Evolutionary conservation across 345 rosid species (phyloP).

Genomic region (Iberis pinnata): DNA sequence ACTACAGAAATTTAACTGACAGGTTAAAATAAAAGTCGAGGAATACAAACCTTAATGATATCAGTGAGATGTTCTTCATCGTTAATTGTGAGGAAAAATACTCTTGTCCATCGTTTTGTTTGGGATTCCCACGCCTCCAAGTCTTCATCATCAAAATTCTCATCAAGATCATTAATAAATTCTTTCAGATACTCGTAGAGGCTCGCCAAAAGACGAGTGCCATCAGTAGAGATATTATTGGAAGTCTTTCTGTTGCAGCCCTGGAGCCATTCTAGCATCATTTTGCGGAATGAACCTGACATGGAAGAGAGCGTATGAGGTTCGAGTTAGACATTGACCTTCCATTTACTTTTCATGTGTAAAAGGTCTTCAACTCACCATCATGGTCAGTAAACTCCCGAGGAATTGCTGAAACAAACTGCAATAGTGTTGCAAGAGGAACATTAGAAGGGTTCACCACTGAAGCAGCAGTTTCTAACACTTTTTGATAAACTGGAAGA

Average conservation of each 20-base stretch:
- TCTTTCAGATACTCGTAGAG: slow-evolving; percentile 51
- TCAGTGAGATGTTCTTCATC: slow-evolving; percentile 47
- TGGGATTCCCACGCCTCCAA: slow-evolving; percentile 78
- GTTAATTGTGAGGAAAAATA: slow-evolving; percentile 48
- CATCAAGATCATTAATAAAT: slow-evolving; percentile 38
- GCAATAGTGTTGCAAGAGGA: slow-evolving; percentile 63
- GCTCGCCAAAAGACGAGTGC: slow-evolving; percentile 39
- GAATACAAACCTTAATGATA: slow-evolving; percentile 45
- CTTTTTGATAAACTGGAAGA: slow-evolving; percentile 54
- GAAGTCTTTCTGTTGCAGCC: slow-evolving; percentile 30
- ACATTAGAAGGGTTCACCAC: slow-evolving; percentile 43
- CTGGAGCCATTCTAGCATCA: slow-evolving; percentile 60
- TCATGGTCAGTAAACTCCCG: slow-evolving; percentile 70
- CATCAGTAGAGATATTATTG: slow-evolving; percentile 21
- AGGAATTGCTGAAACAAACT: slow-evolving; percentile 69
- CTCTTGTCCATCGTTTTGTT: slow-evolving; percentile 76
- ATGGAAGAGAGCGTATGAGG: slow-evolving; percentile 10
- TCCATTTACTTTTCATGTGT: neutral
- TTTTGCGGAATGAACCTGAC: slow-evolving; percentile 46
- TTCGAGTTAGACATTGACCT: slow-evolving; percentile 8
- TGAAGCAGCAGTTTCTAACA: slow-evolving; percentile 58
- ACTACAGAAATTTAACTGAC: neutral
- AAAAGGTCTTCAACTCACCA: slow-evolving; percentile 42
- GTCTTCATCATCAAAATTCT: slow-evolving; percentile 74
- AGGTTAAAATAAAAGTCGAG: slow-evolving; percentile 21